A percentile compares a stretch with the other conserved stretches of the same genome.
Evolutionary conservation across 202 grass and related monocot species (phyloP).

Genomic region (Digitaria exilis): DNA sequence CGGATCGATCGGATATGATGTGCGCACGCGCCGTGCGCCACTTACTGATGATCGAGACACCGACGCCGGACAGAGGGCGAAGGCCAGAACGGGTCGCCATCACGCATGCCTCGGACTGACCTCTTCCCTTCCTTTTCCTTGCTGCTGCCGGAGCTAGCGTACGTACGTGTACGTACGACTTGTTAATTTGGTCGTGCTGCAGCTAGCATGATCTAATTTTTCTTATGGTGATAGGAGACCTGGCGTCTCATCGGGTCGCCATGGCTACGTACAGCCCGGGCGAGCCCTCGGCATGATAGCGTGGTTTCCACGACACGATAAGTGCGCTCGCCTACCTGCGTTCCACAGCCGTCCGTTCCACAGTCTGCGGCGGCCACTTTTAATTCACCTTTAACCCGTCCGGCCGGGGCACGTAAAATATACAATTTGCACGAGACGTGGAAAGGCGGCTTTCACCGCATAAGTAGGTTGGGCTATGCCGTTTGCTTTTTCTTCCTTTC

Average conservation of each 20-base stretch:
- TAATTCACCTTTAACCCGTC: not conserved
- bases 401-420: not conserved
- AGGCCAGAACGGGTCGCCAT: slow-evolving; percentile 34
- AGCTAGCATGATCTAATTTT: not conserved
- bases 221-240: slow-evolving; percentile 39
- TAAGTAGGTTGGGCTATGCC: slow-evolving; percentile 33
- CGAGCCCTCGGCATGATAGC: not conserved
- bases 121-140: not conserved
- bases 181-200: not conserved
- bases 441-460: slow-evolving; percentile 29
- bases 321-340: slow-evolving; percentile 43
- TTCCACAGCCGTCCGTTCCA: slow-evolving; percentile 25
- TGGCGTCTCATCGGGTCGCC: slow-evolving; percentile 35
- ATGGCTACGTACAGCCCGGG: not conserved
- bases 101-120: not conserved
- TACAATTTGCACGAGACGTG: slow-evolving; percentile 4
- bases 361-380: slow-evolving; percentile 20
- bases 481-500: slow-evolving; percentile 15
- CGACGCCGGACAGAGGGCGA: not conserved
- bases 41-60: not conserved
- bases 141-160: not conserved
- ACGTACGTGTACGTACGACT: slow-evolving; percentile 23
- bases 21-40: slow-evolving; percentile 30
- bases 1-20: not conserved
- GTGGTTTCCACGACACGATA: slow-evolving; percentile 39